These are phyloP conservation scores for Fraxinus americana DNA, from an alignment of 257 asterid genomes.

Conservation along the genomic window DNA sequence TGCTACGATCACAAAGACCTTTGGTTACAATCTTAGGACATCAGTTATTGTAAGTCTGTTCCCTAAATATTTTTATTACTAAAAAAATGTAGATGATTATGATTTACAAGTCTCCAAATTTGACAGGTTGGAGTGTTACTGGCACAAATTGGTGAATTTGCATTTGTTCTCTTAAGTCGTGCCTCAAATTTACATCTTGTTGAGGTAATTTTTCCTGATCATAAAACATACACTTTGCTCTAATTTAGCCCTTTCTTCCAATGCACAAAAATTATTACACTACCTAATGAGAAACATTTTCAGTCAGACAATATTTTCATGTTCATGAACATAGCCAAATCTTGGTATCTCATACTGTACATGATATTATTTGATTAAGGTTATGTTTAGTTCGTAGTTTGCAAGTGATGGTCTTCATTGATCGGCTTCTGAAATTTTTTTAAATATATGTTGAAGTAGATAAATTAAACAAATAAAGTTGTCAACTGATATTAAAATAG, in stretches of 20 bases:
- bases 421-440: neutral
- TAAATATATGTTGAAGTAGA: too few species aligned
- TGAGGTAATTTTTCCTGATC: slow-evolving; percentile 51
- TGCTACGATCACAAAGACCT: slow-evolving; percentile 66
- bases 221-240: neutral
- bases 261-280: too few species aligned
- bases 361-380: neutral
- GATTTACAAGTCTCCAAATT: slow-evolving; percentile 17
- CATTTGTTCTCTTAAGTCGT: slow-evolving; percentile 91
- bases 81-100: slow-evolving; percentile 13
- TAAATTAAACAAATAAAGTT: neutral
- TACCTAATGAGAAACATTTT: neutral
- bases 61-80: slow-evolving; percentile 12
- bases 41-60: slow-evolving; percentile 66
- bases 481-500: neutral
- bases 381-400: neutral
- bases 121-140: slow-evolving; percentile 82
- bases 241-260: neutral
- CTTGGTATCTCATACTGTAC: neutral
- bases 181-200: slow-evolving; percentile 85
- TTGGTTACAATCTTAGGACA: slow-evolving; percentile 76
- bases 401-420: neutral
- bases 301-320: neutral
- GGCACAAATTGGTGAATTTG: slow-evolving; percentile 98
- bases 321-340: neutral